Conservation (phyloP, 331 rosid species). For the Quercus lobata region DNA sequence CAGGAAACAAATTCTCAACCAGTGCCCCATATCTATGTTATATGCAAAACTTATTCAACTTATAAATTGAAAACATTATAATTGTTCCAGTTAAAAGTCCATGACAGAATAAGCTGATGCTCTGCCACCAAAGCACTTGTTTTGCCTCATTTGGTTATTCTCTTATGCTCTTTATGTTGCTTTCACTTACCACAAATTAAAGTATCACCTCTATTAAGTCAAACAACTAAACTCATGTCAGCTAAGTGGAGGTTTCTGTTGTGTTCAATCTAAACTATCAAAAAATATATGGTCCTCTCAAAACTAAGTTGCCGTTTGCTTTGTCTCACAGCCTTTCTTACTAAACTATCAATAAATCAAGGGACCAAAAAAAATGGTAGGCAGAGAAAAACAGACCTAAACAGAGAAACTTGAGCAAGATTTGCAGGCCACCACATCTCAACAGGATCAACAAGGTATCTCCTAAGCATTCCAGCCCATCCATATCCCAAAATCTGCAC, state of each 20-base stretch:
- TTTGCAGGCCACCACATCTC: conserved; percentile 99
- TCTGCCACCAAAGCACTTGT: conserved; percentile 21
- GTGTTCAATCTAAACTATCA: not conserved
- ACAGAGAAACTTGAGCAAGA: conserved; percentile 97
- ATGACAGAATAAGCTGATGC: not conserved
- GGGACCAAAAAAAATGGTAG: not conserved
- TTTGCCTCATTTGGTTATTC: conserved; percentile 8
- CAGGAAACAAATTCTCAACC: conserved; percentile 31
- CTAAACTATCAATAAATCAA: no score
- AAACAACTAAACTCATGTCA: not conserved
- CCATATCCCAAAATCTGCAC: conserved; percentile 94
- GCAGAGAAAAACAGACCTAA: conserved; percentile 51
- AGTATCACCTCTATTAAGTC: not conserved
- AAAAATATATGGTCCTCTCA: not conserved
- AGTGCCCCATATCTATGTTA: not conserved
- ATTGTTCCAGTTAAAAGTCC: conserved; percentile 4
- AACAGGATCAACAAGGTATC: conserved; percentile 93
- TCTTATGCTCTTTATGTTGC: not conserved
- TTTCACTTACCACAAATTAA: not conserved
- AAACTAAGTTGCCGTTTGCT: not conserved
- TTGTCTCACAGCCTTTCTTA: not conserved
- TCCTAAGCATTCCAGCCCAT: conserved; percentile 97
- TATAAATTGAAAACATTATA: not conserved
- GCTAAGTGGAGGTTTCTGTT: not conserved
- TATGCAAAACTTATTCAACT: not conserved